Evolutionary conservation across 2,329 filamentous ascomycete species (phyloP), one percentile per base, ranked within the genome.

Genomic region (Lachnellula subtilissima): DNA sequence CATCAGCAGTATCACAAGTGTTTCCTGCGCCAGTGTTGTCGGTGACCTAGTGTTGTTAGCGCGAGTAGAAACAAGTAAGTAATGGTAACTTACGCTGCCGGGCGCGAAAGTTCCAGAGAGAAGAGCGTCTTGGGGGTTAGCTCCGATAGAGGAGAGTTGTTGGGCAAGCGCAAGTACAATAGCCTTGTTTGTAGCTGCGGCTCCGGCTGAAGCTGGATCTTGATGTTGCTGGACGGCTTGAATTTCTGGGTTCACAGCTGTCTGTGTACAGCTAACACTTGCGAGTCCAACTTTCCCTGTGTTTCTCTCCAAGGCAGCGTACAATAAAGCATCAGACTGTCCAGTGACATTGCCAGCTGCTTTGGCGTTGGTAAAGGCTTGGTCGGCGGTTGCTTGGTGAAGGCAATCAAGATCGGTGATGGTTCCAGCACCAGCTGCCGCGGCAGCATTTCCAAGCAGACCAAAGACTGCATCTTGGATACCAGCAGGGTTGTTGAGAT

Each of bases 171-270:
- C 77, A 6, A 85, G 74, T 48, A 81, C 78, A 61, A 87, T 80
- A 37, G 75, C 73, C 73, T 85, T 86, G 75, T 88, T 88, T 48
- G 75, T 72, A 1, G 69, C 77, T 14, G 78, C 76, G 12, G 84
- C 81, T 43, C 77, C 78, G 3, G 75, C 67, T 0, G 81, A 81
- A 19, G 85, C 85, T 28, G 85, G 83, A 68, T 88, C 85, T 72
- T 88, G 84, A 71, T 88, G 85, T 71, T 86, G 83, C 53, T 75
- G 72, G 57, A 88, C 69, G 45, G 82, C 82, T 28, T 76, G 79
- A 64, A 88, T 86, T 73, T 88, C 84, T 2, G 84, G 78, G 72
- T 88, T 88, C 56, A 76, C 74, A 15, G 85, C 81, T 65, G 78
- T 82, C 68, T 71, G 73, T 42, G 71, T 76, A 74, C 85, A 88